Percentiles rank a stretch among this genome's conserved stretches.
Conservation (phyloP, 257 asterid genomes). For the Striga asiatica region DNA sequence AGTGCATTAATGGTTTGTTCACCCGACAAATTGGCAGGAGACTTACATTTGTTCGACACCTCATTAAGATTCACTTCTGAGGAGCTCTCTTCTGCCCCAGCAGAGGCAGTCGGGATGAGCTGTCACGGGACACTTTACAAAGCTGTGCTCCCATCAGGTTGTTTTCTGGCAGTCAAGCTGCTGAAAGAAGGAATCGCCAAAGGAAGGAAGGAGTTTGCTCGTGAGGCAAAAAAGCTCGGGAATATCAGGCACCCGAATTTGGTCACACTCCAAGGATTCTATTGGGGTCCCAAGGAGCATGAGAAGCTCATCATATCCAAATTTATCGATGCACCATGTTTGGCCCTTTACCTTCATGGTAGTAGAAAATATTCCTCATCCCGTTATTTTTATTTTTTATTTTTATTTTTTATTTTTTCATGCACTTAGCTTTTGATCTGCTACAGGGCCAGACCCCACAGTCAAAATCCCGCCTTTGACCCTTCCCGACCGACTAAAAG, state of each 20-base stretch:
- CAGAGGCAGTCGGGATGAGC: constrained; percentile 70
- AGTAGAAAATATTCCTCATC: constrained; percentile 10
- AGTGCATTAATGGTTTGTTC: constrained; percentile 31
- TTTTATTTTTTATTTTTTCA: not conserved
- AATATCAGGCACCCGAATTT: constrained; percentile 56
- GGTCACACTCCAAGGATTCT: constrained; percentile 65
- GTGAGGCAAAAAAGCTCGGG: constrained; percentile 80
- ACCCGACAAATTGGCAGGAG: constrained; percentile 80
- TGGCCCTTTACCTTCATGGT: constrained; percentile 68
- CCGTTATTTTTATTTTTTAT: no score
- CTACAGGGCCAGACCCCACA: constrained; percentile 36
- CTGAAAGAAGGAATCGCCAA: constrained; percentile 72
- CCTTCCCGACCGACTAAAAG: constrained; percentile 42
- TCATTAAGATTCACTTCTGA: constrained; percentile 60
- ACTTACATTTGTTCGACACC: constrained; percentile 52
- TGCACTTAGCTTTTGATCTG: no score
- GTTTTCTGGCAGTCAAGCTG: constrained; percentile 66
- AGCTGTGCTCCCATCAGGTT: constrained; percentile 55
- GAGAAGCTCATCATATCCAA: constrained; percentile 69
- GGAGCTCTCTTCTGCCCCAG: constrained; percentile 78
- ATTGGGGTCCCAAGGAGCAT: constrained; percentile 88
- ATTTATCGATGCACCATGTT: constrained; percentile 48
- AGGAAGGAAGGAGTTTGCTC: constrained; percentile 58
- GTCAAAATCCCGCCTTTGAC: constrained; percentile 48
- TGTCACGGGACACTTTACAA: constrained; percentile 78